Percentiles rank a stretch among this genome's conserved stretches.
These are phyloP conservation scores for Polysphondylium violaceum DNA, from an alignment of 78 protist species.

Conservation along the genomic window DNA sequence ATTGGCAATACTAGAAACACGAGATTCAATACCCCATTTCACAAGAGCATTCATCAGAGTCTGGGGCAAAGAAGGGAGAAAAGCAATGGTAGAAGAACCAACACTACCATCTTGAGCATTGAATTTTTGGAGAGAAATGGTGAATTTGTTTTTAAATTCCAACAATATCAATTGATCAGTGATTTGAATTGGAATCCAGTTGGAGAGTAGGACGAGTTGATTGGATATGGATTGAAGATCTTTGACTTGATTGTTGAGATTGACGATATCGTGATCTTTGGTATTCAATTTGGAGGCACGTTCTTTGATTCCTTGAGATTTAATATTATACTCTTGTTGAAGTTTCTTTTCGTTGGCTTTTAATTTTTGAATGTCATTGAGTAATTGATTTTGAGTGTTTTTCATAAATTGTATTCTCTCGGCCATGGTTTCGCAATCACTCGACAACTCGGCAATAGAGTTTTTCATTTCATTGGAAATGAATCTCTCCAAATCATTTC, in stretches of 20 bases:
- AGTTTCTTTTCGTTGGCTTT: neutral
- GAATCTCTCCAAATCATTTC: constrained; percentile 43
- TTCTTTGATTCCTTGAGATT: neutral
- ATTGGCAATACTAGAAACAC: too few relatives aligned
- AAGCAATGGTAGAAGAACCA: too few relatives aligned
- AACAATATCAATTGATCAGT: neutral
- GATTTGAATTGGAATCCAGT: constrained; percentile 21
- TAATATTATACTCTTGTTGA: too few relatives aligned
- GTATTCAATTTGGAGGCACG: neutral
- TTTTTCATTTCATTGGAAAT: constrained; percentile 3
- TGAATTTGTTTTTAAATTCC: constrained; percentile 7
- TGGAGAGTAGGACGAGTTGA: neutral
- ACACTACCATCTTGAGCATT: neutral
- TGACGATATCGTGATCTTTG: neutral
- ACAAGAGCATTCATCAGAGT: too few relatives aligned
- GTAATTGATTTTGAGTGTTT: neutral
- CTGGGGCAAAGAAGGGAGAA: too few relatives aligned
- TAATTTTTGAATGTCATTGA: constrained; percentile 1
- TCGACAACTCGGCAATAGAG: neutral
- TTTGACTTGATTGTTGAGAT: neutral
- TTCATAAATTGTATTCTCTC: constrained; percentile 7
- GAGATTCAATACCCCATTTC: too few relatives aligned
- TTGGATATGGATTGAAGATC: neutral
- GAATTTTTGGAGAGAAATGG: neutral
- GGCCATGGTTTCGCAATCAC: neutral